Percentiles rank a stretch among this genome's conserved stretches.
Conservation (phyloP, 2,329 filamentous ascomycete genomes). For the Helicocarpus griseus region DNA sequence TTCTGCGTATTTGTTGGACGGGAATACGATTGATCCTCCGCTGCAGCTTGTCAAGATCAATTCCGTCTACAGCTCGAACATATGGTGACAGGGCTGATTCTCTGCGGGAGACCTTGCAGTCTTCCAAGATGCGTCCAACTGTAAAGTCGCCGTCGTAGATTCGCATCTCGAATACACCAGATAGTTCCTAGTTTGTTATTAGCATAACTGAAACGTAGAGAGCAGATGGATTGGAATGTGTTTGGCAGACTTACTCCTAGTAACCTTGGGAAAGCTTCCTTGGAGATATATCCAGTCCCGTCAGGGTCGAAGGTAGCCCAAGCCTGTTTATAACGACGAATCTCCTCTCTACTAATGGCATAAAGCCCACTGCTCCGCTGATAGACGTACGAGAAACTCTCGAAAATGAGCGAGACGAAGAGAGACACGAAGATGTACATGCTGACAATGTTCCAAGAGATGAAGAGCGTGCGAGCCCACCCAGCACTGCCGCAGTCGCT, state of each 20-base stretch:
- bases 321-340: slow-evolving; percentile 93
- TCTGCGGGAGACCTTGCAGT: slow-evolving; percentile 55
- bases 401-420: slow-evolving; percentile 97
- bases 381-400: slow-evolving; percentile 99
- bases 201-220: neutral
- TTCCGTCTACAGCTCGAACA: slow-evolving; percentile 38
- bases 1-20: slow-evolving; percentile 59
- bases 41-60: slow-evolving; percentile 71
- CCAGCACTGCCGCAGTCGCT: slow-evolving; percentile 86
- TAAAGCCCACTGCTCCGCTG: slow-evolving; percentile 90
- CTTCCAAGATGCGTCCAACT: slow-evolving; percentile 74
- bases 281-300: slow-evolving; percentile 82
- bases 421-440: slow-evolving; percentile 99
- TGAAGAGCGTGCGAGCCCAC: slow-evolving; percentile 85
- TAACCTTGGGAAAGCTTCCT: slow-evolving; percentile 78
- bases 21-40: slow-evolving; percentile 64
- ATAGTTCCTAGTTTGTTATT: slow-evolving; percentile 54
- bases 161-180: slow-evolving; percentile 92
- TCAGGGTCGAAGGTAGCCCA: slow-evolving; percentile 93
- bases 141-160: slow-evolving; percentile 90
- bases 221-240: neutral
- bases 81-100: slow-evolving; percentile 29
- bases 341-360: slow-evolving; percentile 82
- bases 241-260: slow-evolving; percentile 56
- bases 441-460: slow-evolving; percentile 97